Evolutionary conservation across 2,329 filamentous ascomycete genomes (phyloP).

Genomic region (Cordyceps fumosorosea): DNA sequence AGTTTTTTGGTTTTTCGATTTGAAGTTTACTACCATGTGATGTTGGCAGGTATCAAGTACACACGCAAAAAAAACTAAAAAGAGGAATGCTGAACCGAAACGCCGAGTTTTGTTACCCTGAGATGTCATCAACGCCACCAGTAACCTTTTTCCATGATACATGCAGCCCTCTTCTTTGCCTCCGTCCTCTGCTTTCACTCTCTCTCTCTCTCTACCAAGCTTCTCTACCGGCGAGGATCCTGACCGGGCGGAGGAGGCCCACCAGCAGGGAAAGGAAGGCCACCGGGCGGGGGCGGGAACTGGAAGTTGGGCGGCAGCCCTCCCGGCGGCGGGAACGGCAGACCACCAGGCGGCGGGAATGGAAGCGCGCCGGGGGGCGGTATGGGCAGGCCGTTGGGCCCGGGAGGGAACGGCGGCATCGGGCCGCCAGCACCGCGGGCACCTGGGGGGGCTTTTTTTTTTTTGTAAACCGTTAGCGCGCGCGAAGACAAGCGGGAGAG

Average conservation of each 20-base stretch:
- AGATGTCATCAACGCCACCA: constrained; percentile 23
- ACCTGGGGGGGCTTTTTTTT: constrained; percentile 38
- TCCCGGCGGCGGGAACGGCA: constrained; percentile 33
- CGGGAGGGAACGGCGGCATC: constrained; percentile 33
- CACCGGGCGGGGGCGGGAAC: constrained; percentile 27
- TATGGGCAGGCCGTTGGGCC: constrained; percentile 20
- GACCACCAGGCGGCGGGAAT: constrained; percentile 34
- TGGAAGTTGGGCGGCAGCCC: constrained; percentile 35
- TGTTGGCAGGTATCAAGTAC: not conserved
- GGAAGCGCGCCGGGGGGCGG: constrained; percentile 24
- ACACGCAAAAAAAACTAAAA: not conserved
- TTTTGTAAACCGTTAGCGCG: no score
- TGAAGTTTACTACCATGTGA: not conserved
- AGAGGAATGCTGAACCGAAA: not conserved
- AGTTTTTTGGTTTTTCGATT: not conserved
- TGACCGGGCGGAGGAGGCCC: constrained; percentile 21
- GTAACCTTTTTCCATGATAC: not conserved
- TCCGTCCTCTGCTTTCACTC: not conserved
- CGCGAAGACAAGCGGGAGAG: no score
- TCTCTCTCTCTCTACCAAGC: not conserved
- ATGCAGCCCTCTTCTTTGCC: not conserved
- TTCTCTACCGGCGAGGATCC: constrained; percentile 5
- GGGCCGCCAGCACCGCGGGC: constrained; percentile 39
- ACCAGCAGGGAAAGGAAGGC: constrained; percentile 20
- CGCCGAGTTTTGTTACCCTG: not conserved